Percentiles rank a stretch among this genome's conserved stretches.
These are phyloP conservation scores for Scedosporium boydii DNA, from an alignment of 2,329 filamentous ascomycete genomes.

Conservation along the genomic window DNA sequence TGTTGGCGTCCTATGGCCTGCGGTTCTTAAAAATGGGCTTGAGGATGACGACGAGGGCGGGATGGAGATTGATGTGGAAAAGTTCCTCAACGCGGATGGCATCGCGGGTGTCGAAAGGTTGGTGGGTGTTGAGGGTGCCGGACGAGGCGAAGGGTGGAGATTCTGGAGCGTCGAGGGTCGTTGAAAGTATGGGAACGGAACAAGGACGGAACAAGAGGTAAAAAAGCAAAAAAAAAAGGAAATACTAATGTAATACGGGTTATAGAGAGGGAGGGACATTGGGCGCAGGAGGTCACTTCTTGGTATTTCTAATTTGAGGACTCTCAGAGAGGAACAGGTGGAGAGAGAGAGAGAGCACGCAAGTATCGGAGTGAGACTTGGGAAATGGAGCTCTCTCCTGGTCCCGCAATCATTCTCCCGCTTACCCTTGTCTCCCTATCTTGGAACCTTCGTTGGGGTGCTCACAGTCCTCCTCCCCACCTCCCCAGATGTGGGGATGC, in stretches of 20 bases:
- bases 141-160: slow-evolving; percentile 73
- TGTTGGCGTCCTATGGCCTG: slow-evolving; percentile 89
- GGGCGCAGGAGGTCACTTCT: background rate
- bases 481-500: background rate
- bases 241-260: slow-evolving; percentile 1
- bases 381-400: too few relatives aligned
- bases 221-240: background rate
- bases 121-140: slow-evolving; percentile 66
- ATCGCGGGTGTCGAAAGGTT: slow-evolving; percentile 78
- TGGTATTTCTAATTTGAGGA: background rate
- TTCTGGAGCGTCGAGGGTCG: slow-evolving; percentile 63
- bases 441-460: background rate
- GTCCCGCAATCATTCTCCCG: too few relatives aligned
- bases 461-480: too few relatives aligned
- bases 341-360: background rate
- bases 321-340: background rate
- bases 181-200: background rate
- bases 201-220: background rate
- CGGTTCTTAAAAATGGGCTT: slow-evolving; percentile 77
- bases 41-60: slow-evolving; percentile 69
- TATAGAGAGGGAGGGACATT: background rate
- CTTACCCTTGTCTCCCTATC: background rate
- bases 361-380: background rate
- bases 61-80: slow-evolving; percentile 85
- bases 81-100: slow-evolving; percentile 71